Conservation (phyloP, 306 rosid species). For the Canavalia gladiata region DNA sequence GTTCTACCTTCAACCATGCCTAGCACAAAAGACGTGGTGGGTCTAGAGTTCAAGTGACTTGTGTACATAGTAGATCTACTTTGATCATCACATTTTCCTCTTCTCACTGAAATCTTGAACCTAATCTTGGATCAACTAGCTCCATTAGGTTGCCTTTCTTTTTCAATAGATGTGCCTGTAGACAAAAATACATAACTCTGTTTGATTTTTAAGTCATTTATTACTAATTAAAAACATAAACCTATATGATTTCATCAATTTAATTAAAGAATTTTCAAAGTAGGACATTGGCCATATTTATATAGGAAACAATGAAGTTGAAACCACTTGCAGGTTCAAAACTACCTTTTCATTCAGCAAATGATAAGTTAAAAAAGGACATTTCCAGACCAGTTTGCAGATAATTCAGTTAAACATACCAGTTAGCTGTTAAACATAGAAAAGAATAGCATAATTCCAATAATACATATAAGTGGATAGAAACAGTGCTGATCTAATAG, state of each 20-base stretch:
- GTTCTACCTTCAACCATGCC: slow-evolving; percentile 27
- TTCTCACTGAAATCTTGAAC: slow-evolving; percentile 49
- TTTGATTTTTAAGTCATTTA: background rate
- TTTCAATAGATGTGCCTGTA: slow-evolving; percentile 50
- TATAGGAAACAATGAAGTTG: slow-evolving; percentile 17
- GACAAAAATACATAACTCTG: background rate
- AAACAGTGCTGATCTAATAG: too few relatives aligned
- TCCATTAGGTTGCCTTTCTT: slow-evolving; percentile 40
- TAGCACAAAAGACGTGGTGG: slow-evolving; percentile 35
- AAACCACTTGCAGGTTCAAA: slow-evolving; percentile 56
- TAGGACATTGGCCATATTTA: background rate
- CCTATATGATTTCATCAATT: too few relatives aligned
- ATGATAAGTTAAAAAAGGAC: too few relatives aligned
- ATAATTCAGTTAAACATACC: slow-evolving; percentile 40
- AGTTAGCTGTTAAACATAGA: slow-evolving; percentile 34
- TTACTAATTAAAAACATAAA: background rate
- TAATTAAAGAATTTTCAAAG: too few relatives aligned
- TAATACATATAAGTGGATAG: too few relatives aligned
- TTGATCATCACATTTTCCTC: slow-evolving; percentile 61
- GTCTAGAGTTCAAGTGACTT: slow-evolving; percentile 67
- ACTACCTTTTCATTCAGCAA: slow-evolving; percentile 58
- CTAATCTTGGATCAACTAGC: slow-evolving; percentile 52
- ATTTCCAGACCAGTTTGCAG: slow-evolving; percentile 66
- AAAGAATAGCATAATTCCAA: slow-evolving; percentile 36
- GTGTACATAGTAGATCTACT: slow-evolving; percentile 67